Evolutionary conservation across 805 yeast genomes (phyloP), one percentile per base, ranked within the genome.

Genomic region (Saccharomycopsis fodiens): DNA sequence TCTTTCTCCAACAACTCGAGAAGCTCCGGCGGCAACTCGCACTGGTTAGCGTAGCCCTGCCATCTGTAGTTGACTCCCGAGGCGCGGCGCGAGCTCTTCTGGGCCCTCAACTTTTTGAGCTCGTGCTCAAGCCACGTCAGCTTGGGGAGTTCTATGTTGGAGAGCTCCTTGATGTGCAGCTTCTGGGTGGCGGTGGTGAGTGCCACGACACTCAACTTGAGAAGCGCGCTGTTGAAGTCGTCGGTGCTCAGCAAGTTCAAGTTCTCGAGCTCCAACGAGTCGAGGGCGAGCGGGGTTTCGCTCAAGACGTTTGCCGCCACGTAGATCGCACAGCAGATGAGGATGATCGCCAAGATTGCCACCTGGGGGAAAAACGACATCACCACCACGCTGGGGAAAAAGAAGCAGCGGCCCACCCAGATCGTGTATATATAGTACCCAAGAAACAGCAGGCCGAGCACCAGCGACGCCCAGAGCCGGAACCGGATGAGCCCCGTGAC

Each of bases 361-460:
- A 83, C 58, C 55, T 85, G 89, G 1, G 95, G 94, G 12, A 76
- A 59, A 52, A 78, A 77, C 1, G 87, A 82, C 48, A 78, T 57
- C 12, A 76, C 60, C 22, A 80, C 72, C 3, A 74, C 69, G 5
- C 69, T 58, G 13, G 88, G 91, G 54, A 82, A 69, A 36, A 64
- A 61, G 8, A 65, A 56, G 1, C 76, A 52, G 4, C 65, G 57
- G 3, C 79, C 77, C 5, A 59, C 55, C 25, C 61, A 52, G 2
- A 75, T 54, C 1, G 72, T 62, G 23, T 62, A 58, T 7, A 67
- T 60, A 57, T 72, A 74, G 54, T 72, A 80, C 0, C 59, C 51
- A 38, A 85, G 57, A 40, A 82, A 74, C 3, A 66, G 54, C 1
- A 73, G 25, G 3, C 88, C 88, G 35, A 83, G 57, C 1, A 79